These are phyloP conservation scores for Calonectria naviculata DNA, from an alignment of 2,329 filamentous ascomycete genomes.

Conservation along the genomic window DNA sequence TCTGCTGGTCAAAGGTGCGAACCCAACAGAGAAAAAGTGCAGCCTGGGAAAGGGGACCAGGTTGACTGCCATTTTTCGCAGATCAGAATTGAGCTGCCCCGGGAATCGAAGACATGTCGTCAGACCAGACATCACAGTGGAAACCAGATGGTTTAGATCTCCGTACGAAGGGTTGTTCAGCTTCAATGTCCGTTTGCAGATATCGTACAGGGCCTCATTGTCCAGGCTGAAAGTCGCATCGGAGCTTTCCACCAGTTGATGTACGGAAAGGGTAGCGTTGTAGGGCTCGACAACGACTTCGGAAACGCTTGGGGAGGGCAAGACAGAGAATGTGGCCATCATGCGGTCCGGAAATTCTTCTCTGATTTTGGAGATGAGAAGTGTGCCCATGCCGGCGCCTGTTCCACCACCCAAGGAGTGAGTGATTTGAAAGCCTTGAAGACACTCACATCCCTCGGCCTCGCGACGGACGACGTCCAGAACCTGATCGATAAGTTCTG, in stretches of 20 bases:
- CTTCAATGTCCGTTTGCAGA: slow-evolving; percentile 99
- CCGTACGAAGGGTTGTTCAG: slow-evolving; percentile 98
- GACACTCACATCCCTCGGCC: slow-evolving; percentile 98
- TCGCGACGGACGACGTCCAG: slow-evolving; percentile 98
- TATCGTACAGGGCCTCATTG: slow-evolving; percentile 99
- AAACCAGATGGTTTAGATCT: slow-evolving; percentile 99
- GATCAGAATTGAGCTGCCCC: slow-evolving; percentile 99
- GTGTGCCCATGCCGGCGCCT: slow-evolving; percentile 99
- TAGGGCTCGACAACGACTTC: slow-evolving; percentile 99
- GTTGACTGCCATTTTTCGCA: slow-evolving; percentile 99
- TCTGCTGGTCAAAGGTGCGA: slow-evolving; percentile 93
- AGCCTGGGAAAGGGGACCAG: slow-evolving; percentile 99
- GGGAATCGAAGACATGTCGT: slow-evolving; percentile 99
- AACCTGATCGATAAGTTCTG: slow-evolving; percentile 97
- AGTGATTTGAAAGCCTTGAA: slow-evolving; percentile 99
- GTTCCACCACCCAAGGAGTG: slow-evolving; percentile 99
- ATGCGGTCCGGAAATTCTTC: slow-evolving; percentile 99
- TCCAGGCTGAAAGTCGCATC: slow-evolving; percentile 99
- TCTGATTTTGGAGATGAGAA: slow-evolving; percentile 99
- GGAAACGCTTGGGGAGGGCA: slow-evolving; percentile 98
- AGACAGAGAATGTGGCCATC: slow-evolving; percentile 99
- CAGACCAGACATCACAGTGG: slow-evolving; percentile 99
- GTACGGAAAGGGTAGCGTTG: slow-evolving; percentile 98
- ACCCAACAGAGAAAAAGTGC: slow-evolving; percentile 99
- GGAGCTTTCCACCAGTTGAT: slow-evolving; percentile 99